phyloP scores from a whole-genome alignment of 805 yeast species.

The Candida pini region DNA sequence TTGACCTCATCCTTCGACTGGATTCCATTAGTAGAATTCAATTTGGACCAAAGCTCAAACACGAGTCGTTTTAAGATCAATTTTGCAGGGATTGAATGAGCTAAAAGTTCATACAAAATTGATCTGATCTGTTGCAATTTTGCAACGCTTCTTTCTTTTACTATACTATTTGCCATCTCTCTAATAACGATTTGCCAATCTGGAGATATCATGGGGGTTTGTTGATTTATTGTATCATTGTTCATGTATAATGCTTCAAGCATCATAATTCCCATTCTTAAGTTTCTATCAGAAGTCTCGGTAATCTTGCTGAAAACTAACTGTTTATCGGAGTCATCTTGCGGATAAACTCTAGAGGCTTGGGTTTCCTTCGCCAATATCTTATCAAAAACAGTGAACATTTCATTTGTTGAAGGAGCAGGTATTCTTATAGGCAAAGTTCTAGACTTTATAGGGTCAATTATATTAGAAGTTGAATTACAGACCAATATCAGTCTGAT shows the following conservation, averaged over 20 bases:
- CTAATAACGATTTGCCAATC: conserved; percentile 89
- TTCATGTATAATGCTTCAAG: conserved; percentile 79
- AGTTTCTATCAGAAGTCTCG: conserved; percentile 54
- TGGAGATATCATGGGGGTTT: conserved; percentile 55
- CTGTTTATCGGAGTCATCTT: conserved; percentile 29
- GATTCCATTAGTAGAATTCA: conserved; percentile 14
- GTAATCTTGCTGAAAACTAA: conserved; percentile 48
- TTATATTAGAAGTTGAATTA: conserved; percentile 85
- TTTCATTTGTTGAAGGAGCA: conserved; percentile 64
- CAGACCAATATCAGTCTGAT: conserved; percentile 80
- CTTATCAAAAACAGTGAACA: conserved; percentile 44
- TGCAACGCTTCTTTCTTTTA: conserved; percentile 59
- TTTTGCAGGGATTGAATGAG: conserved; percentile 92
- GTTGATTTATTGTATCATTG: conserved; percentile 42
- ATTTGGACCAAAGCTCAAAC: conserved; percentile 26
- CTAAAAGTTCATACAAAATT: conserved; percentile 71
- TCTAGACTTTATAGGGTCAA: conserved; percentile 91
- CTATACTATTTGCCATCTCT: conserved; percentile 55
- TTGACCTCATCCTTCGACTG: conserved; percentile 26
- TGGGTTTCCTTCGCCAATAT: conserved; percentile 56
- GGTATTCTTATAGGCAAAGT: conserved; percentile 84
- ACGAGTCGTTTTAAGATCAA: conserved; percentile 62
- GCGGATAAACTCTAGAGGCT: conserved; percentile 21
- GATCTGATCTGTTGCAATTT: conserved; percentile 56
- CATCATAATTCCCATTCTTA: conserved; percentile 71